Percentiles rank a stretch among this genome's conserved stretches.
Conservation (phyloP, 805 yeast species). For the Barnettozyma botsteinii region DNA sequence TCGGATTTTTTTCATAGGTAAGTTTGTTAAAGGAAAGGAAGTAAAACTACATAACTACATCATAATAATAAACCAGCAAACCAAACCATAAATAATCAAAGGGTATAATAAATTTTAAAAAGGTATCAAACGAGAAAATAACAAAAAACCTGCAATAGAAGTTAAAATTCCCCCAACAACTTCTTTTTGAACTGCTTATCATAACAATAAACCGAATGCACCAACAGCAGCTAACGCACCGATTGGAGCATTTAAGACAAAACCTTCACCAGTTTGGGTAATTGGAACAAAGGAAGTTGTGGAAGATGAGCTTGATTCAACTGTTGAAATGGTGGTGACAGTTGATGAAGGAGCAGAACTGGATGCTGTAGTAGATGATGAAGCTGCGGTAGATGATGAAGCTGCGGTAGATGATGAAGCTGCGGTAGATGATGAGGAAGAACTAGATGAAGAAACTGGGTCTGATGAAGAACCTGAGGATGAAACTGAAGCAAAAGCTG, state of each 20-base stretch:
- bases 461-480: constrained; percentile 18
- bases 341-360: constrained; percentile 7
- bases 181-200: neutral
- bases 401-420: constrained; percentile 9
- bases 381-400: constrained; percentile 9
- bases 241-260: constrained; percentile 32
- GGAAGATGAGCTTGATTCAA: constrained; percentile 10
- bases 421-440: constrained; percentile 16
- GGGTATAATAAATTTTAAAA: neutral
- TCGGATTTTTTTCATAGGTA: constrained; percentile 1
- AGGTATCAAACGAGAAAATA: neutral
- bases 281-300: constrained; percentile 1
- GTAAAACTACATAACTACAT: too few species aligned
- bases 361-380: constrained; percentile 2
- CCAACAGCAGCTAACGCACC: constrained; percentile 38
- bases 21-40: too few species aligned
- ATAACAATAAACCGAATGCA: constrained; percentile 17
- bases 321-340: constrained; percentile 8
- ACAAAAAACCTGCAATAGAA: neutral
- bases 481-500: constrained; percentile 23
- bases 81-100: neutral
- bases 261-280: constrained; percentile 25
- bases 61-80: neutral
- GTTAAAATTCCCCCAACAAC: neutral
- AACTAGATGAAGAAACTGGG: constrained; percentile 16